These are phyloP conservation scores for Parastagonospora avenae DNA, from an alignment of 2,329 filamentous ascomycete genomes.

Conservation along the genomic window DNA sequence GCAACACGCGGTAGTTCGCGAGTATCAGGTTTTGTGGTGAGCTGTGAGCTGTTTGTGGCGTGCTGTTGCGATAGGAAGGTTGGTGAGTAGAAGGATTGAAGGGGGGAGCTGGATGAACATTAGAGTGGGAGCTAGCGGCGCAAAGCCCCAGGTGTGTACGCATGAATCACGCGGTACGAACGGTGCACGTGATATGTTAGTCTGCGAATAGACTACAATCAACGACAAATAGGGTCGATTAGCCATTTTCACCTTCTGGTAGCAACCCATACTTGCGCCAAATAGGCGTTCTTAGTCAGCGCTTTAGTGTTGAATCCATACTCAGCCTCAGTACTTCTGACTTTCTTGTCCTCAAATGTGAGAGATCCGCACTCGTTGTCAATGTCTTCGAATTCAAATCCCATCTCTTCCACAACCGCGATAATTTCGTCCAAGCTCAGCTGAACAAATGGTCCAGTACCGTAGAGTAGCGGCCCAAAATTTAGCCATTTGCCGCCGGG, in stretches of 20 bases:
- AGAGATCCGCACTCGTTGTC: constrained; percentile 49
- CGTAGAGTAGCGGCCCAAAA: constrained; percentile 62
- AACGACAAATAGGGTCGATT: background rate
- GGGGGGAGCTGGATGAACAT: too few species aligned
- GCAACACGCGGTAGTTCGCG: too few species aligned
- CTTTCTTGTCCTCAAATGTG: constrained; percentile 49
- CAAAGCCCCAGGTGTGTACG: too few species aligned
- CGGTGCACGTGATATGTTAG: background rate
- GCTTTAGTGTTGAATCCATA: constrained; percentile 60
- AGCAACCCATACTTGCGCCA: constrained; percentile 62
- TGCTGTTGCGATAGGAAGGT: too few species aligned
- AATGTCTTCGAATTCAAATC: constrained; percentile 58
- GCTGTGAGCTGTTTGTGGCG: too few species aligned
- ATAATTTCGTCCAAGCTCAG: constrained; percentile 61
- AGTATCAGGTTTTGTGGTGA: too few species aligned
- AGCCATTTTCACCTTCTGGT: constrained; percentile 21
- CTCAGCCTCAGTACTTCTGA: constrained; percentile 55
- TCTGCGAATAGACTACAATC: background rate
- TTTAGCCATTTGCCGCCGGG: constrained; percentile 62
- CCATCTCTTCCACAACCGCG: constrained; percentile 54
- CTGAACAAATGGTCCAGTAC: constrained; percentile 60
- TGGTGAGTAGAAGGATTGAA: too few species aligned
- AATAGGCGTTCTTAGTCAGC: constrained; percentile 59
- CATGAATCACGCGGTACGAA: background rate
- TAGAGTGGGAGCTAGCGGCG: too few species aligned